Conservation (phyloP, 495 filamentous ascomycete genomes). For the Penicillium desertorum region DNA sequence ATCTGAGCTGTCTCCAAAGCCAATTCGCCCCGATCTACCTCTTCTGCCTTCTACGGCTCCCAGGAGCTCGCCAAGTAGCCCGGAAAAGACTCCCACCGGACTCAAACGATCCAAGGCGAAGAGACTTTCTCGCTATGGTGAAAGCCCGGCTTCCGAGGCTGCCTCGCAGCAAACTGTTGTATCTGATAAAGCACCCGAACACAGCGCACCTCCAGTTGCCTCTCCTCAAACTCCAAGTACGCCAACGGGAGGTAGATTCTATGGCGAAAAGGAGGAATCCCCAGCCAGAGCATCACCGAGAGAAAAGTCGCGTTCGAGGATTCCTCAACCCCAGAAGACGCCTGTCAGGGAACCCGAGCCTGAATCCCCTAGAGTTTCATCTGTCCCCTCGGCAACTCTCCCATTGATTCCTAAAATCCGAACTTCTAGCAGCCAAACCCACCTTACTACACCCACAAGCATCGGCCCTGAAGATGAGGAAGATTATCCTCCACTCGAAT, state of each 20-base stretch:
- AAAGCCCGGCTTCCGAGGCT: slow-evolving; percentile 36
- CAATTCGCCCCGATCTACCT: slow-evolving; percentile 22
- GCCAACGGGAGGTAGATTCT: slow-evolving; percentile 23
- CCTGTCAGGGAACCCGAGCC: slow-evolving; percentile 28
- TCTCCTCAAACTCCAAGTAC: slow-evolving; percentile 5
- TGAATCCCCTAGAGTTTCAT: slow-evolving; percentile 52
- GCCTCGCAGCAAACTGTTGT: slow-evolving; percentile 22
- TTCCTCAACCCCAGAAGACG: slow-evolving; percentile 28
- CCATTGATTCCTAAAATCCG: slow-evolving; percentile 59
- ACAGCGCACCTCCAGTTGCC: neutral
- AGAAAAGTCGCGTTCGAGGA: slow-evolving; percentile 14
- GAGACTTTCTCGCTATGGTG: slow-evolving; percentile 45
- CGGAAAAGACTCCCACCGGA: slow-evolving; percentile 34
- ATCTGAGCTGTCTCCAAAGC: slow-evolving; percentile 28
- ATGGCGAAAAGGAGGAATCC: slow-evolving; percentile 19
- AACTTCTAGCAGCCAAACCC: slow-evolving; percentile 39
- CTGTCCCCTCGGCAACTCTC: slow-evolving; percentile 55
- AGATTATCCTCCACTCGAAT: slow-evolving; percentile 36
- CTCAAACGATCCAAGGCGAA: slow-evolving; percentile 59
- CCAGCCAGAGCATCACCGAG: slow-evolving; percentile 15
- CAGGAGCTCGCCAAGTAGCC: slow-evolving; percentile 15
- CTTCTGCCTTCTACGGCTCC: slow-evolving; percentile 31
- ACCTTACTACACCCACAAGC: slow-evolving; percentile 28
- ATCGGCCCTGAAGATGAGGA: slow-evolving; percentile 34
- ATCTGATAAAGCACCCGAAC: slow-evolving; percentile 12